These are phyloP conservation scores for Fusarium fujikuroi DNA, from an alignment of 2,329 filamentous ascomycete genomes.

Conservation along the genomic window DNA sequence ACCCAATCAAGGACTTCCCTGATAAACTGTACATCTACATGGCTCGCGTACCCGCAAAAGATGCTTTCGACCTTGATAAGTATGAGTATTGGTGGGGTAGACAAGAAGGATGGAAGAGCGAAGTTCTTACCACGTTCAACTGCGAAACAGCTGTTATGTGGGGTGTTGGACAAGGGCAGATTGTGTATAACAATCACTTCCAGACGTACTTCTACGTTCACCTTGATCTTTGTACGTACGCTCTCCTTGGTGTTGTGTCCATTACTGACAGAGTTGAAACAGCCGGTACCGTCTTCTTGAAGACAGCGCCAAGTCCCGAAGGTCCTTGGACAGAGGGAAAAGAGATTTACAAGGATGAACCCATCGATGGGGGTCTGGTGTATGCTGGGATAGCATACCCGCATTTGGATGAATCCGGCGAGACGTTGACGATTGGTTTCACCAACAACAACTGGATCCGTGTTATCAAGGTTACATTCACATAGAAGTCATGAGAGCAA, in stretches of 20 bases:
- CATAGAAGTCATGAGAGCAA: accelerated
- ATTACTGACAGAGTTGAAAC: neutral
- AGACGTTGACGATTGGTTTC: conserved; percentile 52
- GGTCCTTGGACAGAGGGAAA: conserved; percentile 53
- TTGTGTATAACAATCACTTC: conserved; percentile 51
- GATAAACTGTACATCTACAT: conserved; percentile 49
- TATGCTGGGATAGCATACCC: conserved; percentile 54
- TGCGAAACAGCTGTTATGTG: conserved; percentile 53
- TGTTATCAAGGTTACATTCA: conserved; percentile 44
- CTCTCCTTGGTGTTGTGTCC: accelerated
- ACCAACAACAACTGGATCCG: conserved; percentile 55
- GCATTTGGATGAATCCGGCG: conserved; percentile 50
- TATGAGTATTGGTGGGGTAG: conserved; percentile 57
- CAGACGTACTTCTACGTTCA: conserved; percentile 52
- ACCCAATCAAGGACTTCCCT: conserved; percentile 40
- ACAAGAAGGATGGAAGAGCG: conserved; percentile 50
- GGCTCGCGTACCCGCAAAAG: conserved; percentile 48
- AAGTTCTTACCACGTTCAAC: conserved; percentile 46
- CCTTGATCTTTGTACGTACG: conserved; percentile 28
- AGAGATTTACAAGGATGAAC: conserved; percentile 48
- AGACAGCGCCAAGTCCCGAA: conserved; percentile 41
- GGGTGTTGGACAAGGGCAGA: conserved; percentile 52
- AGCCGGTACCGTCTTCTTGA: conserved; percentile 27
- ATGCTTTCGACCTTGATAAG: conserved; percentile 50
- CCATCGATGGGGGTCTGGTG: conserved; percentile 46